Evolutionary conservation across 2,329 filamentous ascomycete genomes (phyloP), one percentile per base, ranked within the genome.

Genomic region (Didymellaceae sp.): DNA sequence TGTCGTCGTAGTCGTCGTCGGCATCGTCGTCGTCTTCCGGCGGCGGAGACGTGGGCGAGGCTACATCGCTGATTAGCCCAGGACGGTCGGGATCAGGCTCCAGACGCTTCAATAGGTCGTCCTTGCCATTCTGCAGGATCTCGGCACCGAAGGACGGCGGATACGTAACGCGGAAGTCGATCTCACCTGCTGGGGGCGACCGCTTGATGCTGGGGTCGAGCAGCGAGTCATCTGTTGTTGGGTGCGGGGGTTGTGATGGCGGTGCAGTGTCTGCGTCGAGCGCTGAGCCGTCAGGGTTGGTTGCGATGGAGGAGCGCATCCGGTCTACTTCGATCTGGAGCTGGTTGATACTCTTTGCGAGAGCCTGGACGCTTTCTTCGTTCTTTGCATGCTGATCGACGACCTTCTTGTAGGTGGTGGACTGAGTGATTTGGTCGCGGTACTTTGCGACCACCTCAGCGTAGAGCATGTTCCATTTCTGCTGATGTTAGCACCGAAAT

Each of bases 1-100:
- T 87, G 13, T 83, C 86, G 60, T 89, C 89, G n/a, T 88, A 89
- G 58, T 91, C 87, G 63, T 91, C 88, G 54, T 91, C 89, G 58
- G 59, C 61, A 45, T 82, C 82, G 37, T 87, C 85, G 42, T 88
- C 86, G 31, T 88, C 85, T 46, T 86, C 82, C 26, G 70, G 67
- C 14, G 65, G 69, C 53, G 73, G 73, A 41, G 73, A 75, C 26
- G 72, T 63, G 3, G 71, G 72, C 48, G 69, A 73, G 55, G 67
- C 71, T 68, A 73, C 68, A 55, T 73, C 59, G 62, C 61, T 67
- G 56, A 67, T 71, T 62, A 71, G 69, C 59, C 63, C 63, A 62
- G 70, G 68, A 62, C 71, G 70, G 59, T 74, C 69, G 51, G 74
- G 71, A 58, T 77, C 75, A 44, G 74, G 75, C 58, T 79, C 76